These are phyloP conservation scores for Rhodotorula sp. DNA, from an alignment of 1,284 basidiomycete species.

Conservation along the genomic window DNA sequence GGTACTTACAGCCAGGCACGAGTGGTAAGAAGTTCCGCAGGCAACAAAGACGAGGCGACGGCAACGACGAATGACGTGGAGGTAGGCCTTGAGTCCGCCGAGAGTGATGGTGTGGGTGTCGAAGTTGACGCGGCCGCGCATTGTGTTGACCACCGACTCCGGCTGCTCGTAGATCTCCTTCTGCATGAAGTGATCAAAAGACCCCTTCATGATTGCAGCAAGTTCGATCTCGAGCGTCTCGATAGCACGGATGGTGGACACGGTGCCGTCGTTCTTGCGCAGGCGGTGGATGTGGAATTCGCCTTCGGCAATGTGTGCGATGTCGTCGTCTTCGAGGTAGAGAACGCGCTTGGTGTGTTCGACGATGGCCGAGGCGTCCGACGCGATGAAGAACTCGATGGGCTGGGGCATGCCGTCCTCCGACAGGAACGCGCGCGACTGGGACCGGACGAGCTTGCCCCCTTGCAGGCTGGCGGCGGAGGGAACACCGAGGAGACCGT, in stretches of 20 bases:
- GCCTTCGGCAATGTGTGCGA: slow-evolving; percentile 94
- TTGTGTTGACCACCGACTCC: slow-evolving; percentile 99
- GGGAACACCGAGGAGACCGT: slow-evolving; percentile 65
- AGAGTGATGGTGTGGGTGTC: slow-evolving; percentile 87
- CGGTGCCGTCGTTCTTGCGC: slow-evolving; percentile 77
- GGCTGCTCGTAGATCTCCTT: slow-evolving; percentile 98
- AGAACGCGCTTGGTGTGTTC: slow-evolving; percentile 99
- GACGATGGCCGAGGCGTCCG: slow-evolving; percentile 92
- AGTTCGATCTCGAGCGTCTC: slow-evolving; percentile 99
- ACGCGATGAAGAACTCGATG: slow-evolving; percentile 99
- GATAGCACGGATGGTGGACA: slow-evolving; percentile 82
- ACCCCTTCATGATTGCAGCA: slow-evolving; percentile 99
- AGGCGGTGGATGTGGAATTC: slow-evolving; percentile 97
- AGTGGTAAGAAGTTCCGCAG: slow-evolving; percentile 98
- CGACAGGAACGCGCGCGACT: slow-evolving; percentile 97
- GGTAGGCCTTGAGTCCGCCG: slow-evolving; percentile 91
- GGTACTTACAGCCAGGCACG: slow-evolving; percentile 69
- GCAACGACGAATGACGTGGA: slow-evolving; percentile 92
- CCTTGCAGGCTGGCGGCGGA: slow-evolving; percentile 54
- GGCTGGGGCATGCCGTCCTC: slow-evolving; percentile 92
- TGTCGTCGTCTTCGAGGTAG: slow-evolving; percentile 98
- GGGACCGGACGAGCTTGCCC: slow-evolving; percentile 85
- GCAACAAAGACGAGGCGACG: slow-evolving; percentile 95
- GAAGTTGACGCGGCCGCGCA: slow-evolving; percentile 99
- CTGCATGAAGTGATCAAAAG: slow-evolving; percentile 99